Evolutionary conservation across 257 asterid genomes (phyloP), one percentile per base, ranked within the genome.

Genomic region (Anisodus acutangulus): DNA sequence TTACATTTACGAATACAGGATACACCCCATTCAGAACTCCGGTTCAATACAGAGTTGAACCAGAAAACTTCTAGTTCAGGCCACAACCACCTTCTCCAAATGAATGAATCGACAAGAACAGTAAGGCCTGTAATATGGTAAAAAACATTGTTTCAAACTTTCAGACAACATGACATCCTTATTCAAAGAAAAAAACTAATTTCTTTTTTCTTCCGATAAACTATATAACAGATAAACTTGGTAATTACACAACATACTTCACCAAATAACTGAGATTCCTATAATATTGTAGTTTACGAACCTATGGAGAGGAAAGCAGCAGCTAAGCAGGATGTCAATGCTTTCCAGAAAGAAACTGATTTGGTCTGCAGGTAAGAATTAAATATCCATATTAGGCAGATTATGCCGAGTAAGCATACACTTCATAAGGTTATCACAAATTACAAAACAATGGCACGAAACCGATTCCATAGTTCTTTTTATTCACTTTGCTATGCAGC

Each of bases 11-110:
- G 45, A 53, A 66, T 17, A 78, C 84, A 97, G 98, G 99, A 97
- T 97, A 97, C 99, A 86, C 99, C 99, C 98, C 99, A 97, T 86
- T 97, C 98, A 55, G 98, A 95, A 91, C 99, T 95, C 80, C 95
- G 92, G 86, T 97, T 97, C 89, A 97, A 90, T 74, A 97, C 95
- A 1, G 99, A 95, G 90, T 97, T 97, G 91, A 97, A 97, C 99
- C 99, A 97, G 85, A 95, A 93, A 85, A 97, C 98, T 89, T 95
- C 97, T 51, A 95, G 81, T 83, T 95, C 99, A 84, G 99, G 98
- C 99, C 98, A 97, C 84, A 92, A 86, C 87, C 85, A 80, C 89
- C 80, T 93, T 90, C 92, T 92, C 99, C 99, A 95, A 85, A 93
- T 85, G 87, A 93, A 84, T 82, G 98, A 92, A 88, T 97, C 99